Conservation (phyloP, 192 early-diverging fungal species). For the Entrophospora sp. region DNA sequence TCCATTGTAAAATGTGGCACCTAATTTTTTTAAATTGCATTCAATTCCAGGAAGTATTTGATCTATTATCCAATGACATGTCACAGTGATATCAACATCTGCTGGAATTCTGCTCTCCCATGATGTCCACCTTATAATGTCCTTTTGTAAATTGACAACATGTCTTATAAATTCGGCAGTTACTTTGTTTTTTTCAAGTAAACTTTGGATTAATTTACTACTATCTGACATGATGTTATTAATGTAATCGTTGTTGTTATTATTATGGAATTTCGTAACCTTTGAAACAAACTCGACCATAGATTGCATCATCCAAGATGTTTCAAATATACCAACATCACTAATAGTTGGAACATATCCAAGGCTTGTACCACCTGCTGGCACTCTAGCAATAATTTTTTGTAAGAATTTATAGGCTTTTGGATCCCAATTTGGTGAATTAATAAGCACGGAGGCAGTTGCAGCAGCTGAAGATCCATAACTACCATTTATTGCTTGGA, state of each 20-base stretch:
- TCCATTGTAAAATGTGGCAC: background rate
- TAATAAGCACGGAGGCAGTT: too few species aligned
- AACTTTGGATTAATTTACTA: background rate
- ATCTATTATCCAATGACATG: too few species aligned
- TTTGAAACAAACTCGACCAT: background rate
- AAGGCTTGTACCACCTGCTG: background rate
- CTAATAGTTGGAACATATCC: too few species aligned
- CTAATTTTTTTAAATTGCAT: background rate
- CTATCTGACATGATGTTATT: too few species aligned
- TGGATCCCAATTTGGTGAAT: too few species aligned
- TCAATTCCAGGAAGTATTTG: background rate
- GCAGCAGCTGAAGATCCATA: too few species aligned
- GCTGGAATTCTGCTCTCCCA: background rate
- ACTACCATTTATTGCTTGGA: too few species aligned
- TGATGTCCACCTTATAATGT: background rate
- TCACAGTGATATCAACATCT: background rate
- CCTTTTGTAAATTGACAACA: background rate
- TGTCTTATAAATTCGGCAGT: background rate
- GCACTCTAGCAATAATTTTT: background rate
- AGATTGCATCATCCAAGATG: background rate
- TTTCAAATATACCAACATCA: slow-evolving; percentile 5
- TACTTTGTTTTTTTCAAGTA: too few species aligned
- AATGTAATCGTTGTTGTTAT: background rate
- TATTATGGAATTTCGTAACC: too few species aligned
- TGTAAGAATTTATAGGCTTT: background rate